Base-by-base conservation (phyloP, 2,329 filamentous ascomycete genomes). In the Kalmusia sp. region DNA sequence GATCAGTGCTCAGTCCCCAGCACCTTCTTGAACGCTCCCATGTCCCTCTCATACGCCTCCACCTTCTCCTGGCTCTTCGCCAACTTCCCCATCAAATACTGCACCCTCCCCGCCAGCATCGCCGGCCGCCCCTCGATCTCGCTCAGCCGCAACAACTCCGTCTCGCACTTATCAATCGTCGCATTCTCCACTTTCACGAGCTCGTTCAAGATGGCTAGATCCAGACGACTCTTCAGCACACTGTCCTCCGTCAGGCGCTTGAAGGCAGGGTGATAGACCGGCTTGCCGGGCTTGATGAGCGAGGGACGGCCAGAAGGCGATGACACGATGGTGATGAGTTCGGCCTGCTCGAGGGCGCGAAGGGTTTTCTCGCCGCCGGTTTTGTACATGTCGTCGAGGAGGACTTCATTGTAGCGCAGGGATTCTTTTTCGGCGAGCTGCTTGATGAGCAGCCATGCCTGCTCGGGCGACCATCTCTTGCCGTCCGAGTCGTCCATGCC, bases 381-480 rank as follows among this genome's bases (percentile, higher is more conserved):
- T 19, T 88, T 85, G 75, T 96, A 96, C 0, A 90, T 83, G 50
- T 90, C 86, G 3, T 87, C 85, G 2, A 96, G 83, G 0, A 97
- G 78, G 2, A 96, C 81, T 67, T 96, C 90, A 73, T 96, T 93
- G 80, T 96, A 98, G 2, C 90, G 84, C 0, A 98, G 80, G 3
- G 75, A 81, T 5, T 88, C 85, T 9, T 85, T 78, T n/a, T 83
- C 73, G 0, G 91, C 88, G 12, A 99, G 85, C 25, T 84, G 80
- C 69, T 90, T 93, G 74, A 98, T 88, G 2, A 99, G 78, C 54
- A 89, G 84, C 95, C 95, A 98, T 0, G 92, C 93, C 77, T 98
- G 95, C 68, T 95, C 88, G 4, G 86, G 80, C 0, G 87, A 90
- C 90, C 92, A 98, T 49, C 84, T 84, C 25, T 84, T 83, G 2